These are phyloP conservation scores for Geopyxis carbonaria DNA, from an alignment of 495 filamentous ascomycete species.

Conservation along the genomic window DNA sequence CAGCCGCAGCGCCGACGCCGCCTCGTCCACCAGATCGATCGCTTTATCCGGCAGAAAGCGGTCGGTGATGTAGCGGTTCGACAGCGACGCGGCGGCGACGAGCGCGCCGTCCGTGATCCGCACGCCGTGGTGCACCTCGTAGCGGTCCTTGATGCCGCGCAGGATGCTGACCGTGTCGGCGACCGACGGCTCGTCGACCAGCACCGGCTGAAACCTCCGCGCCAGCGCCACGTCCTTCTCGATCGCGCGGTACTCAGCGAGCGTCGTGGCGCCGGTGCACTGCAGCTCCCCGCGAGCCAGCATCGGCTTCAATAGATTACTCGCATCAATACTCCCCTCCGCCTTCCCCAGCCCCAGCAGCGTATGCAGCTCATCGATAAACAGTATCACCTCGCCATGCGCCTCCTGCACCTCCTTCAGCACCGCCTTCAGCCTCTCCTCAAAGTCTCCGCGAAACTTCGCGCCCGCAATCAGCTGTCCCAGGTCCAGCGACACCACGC, in stretches of 20 bases:
- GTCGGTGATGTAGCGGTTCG: constrained; percentile 91
- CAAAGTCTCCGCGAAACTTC: constrained; percentile 90
- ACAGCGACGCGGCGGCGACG: constrained; percentile 79
- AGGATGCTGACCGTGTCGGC: constrained; percentile 90
- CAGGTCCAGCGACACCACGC: constrained; percentile 70
- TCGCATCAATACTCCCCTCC: constrained; percentile 90
- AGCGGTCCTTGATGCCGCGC: constrained; percentile 83
- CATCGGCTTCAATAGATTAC: constrained; percentile 89
- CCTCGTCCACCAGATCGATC: constrained; percentile 93
- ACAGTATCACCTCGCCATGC: constrained; percentile 75
- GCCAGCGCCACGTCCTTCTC: constrained; percentile 94
- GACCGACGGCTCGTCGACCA: constrained; percentile 74
- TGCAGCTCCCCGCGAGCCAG: constrained; percentile 81
- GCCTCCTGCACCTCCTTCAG: constrained; percentile 81
- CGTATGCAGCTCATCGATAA: constrained; percentile 89
- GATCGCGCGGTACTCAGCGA: constrained; percentile 79
- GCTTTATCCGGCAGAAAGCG: constrained; percentile 92
- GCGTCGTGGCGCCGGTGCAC: constrained; percentile 85
- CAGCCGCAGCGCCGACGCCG: constrained; percentile 70
- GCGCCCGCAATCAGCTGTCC: constrained; percentile 88
- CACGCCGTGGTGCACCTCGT: constrained; percentile 91
- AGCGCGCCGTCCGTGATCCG: constrained; percentile 84
- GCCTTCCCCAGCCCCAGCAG: constrained; percentile 84
- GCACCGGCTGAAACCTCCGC: constrained; percentile 81
- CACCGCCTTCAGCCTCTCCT: constrained; percentile 76